phyloP scores from a whole-genome alignment of 768 basidiomycete species.

The Holtermannia corniformis region DNA sequence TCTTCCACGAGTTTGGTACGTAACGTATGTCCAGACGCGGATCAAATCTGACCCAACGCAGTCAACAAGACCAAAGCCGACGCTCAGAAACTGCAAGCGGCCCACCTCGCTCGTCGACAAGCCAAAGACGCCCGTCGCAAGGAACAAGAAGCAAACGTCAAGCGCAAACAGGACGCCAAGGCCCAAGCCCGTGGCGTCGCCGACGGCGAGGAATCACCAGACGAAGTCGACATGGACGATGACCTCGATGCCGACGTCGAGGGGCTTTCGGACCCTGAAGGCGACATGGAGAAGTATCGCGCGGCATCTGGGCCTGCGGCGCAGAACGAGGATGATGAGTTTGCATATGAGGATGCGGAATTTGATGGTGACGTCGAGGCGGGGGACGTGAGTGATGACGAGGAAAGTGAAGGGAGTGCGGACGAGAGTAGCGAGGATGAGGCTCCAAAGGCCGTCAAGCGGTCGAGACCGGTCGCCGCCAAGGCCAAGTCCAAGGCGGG shows the following conservation, averaged over 20 bases:
- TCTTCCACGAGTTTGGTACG: slow-evolving; percentile 90
- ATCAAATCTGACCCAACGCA: slow-evolving; percentile 37
- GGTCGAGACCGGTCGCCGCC: background rate
- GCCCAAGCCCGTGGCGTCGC: slow-evolving; percentile 26
- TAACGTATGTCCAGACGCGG: slow-evolving; percentile 6
- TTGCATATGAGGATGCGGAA: slow-evolving; percentile 10
- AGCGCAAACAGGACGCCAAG: slow-evolving; percentile 57
- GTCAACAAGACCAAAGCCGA: slow-evolving; percentile 86
- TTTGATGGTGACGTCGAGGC: slow-evolving; percentile 37
- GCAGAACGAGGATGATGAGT: slow-evolving; percentile 39
- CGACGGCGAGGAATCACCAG: slow-evolving; percentile 13
- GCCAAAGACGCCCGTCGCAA: slow-evolving; percentile 66
- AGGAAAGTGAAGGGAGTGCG: slow-evolving; percentile 14
- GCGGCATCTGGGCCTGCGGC: slow-evolving; percentile 43
- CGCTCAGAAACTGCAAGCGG: slow-evolving; percentile 54
- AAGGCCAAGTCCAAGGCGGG: background rate
- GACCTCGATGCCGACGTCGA: slow-evolving; percentile 42
- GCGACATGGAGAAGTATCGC: slow-evolving; percentile 42
- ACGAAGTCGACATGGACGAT: slow-evolving; percentile 22
- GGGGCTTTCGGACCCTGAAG: slow-evolving; percentile 42
- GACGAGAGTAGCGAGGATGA: slow-evolving; percentile 13
- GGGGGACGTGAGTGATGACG: slow-evolving; percentile 20
- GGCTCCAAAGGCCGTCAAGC: slow-evolving; percentile 5
- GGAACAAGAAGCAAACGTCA: slow-evolving; percentile 86
- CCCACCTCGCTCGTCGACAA: slow-evolving; percentile 67